phyloP scores from a whole-genome alignment of 805 yeast genomes.

The Candida multigemmis region DNA sequence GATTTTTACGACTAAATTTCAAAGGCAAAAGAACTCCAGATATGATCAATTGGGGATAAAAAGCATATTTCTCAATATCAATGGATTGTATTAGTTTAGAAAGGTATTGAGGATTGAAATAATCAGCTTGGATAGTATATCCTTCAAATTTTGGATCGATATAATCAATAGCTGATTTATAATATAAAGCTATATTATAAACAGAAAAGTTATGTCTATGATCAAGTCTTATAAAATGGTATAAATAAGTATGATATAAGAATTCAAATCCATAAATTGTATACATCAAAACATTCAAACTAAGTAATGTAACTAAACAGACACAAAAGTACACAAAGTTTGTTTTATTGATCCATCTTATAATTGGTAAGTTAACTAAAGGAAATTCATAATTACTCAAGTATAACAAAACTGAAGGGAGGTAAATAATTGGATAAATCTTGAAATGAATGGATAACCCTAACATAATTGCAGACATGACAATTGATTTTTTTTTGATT shows the following conservation, averaged over 20 bases:
- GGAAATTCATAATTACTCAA: constrained; percentile 18
- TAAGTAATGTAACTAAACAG: constrained; percentile 33
- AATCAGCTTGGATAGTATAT: neutral
- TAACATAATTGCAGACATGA: constrained; percentile 35
- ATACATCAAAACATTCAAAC: constrained; percentile 55
- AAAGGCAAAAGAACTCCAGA: constrained; percentile 54
- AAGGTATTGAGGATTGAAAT: constrained; percentile 1
- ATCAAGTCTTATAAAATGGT: constrained; percentile 77
- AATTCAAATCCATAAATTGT: constrained; percentile 64
- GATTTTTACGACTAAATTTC: constrained; percentile 18
- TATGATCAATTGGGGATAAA: constrained; percentile 70
- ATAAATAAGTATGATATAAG: constrained; percentile 67
- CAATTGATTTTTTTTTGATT: constrained; percentile 15
- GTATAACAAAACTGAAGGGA: constrained; percentile 58
- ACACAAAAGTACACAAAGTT: constrained; percentile 20
- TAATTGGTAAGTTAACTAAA: constrained; percentile 14
- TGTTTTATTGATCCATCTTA: constrained; percentile 28
- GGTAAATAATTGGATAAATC: constrained; percentile 82
- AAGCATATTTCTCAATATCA: constrained; percentile 51
- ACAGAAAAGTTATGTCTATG: constrained; percentile 93
- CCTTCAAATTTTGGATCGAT: too few species aligned
- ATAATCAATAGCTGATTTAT: constrained; percentile 33
- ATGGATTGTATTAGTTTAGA: neutral
- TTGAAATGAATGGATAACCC: constrained; percentile 85
- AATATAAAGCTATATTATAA: constrained; percentile 68